Conservation (phyloP, 2,329 filamentous ascomycete genomes). For the Pseudonectria foliicola region DNA sequence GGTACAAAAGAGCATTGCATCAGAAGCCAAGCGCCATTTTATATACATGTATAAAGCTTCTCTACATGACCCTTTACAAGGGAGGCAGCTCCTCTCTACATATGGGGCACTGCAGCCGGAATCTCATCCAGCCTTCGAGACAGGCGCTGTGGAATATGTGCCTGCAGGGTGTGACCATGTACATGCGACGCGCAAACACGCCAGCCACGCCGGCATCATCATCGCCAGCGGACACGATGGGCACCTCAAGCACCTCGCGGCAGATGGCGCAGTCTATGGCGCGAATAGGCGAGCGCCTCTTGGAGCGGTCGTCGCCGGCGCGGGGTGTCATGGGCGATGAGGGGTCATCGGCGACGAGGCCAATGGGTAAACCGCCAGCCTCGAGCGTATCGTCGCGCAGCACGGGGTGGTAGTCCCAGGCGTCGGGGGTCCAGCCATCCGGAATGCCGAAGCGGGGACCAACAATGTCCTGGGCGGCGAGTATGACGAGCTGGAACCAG, state of each 20-base stretch:
- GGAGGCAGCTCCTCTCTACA: slow-evolving; percentile 86
- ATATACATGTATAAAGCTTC: slow-evolving; percentile 1
- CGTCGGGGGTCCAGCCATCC: slow-evolving; percentile 59
- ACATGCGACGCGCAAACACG: slow-evolving; percentile 70
- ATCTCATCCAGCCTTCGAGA: slow-evolving; percentile 93
- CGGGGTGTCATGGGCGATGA: slow-evolving; percentile 20
- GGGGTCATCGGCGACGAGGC: slow-evolving; percentile 40
- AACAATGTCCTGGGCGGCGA: slow-evolving; percentile 77
- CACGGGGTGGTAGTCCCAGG: slow-evolving; percentile 93
- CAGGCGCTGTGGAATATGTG: slow-evolving; percentile 93
- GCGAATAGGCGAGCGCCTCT: slow-evolving; percentile 27
- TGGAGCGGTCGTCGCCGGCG: slow-evolving; percentile 29
- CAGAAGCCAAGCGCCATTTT: neutral
- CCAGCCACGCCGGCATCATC: slow-evolving; percentile 52
- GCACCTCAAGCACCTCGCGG: slow-evolving; percentile 83
- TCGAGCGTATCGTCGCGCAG: slow-evolving; percentile 77
- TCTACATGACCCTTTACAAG: slow-evolving; percentile 42
- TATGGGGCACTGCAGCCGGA: slow-evolving; percentile 88
- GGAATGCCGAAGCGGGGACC: slow-evolving; percentile 84
- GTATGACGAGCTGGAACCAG: slow-evolving; percentile 73
- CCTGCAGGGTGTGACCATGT: slow-evolving; percentile 96
- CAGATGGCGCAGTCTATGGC: slow-evolving; percentile 92
- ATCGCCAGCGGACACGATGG: slow-evolving; percentile 59
- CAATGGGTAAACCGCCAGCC: slow-evolving; percentile 73
- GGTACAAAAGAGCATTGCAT: too few species aligned